Evolutionary conservation across 202 grass and related monocot species (phyloP).

Genomic region (Zoysia matrella): DNA sequence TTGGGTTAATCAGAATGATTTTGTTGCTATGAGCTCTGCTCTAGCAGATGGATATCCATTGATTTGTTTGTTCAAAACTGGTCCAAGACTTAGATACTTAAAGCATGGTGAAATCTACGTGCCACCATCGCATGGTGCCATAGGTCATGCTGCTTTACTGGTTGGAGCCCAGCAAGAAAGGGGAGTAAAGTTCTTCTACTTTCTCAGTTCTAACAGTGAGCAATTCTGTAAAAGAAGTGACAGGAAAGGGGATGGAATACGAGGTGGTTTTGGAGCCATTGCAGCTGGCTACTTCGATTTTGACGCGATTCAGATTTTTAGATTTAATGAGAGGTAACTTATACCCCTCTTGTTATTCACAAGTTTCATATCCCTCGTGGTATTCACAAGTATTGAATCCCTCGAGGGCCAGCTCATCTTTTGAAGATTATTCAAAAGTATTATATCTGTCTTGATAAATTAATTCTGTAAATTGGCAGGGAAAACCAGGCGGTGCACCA

Average conservation of each 20-base stretch:
- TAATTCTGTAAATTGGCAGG: too few relatives aligned
- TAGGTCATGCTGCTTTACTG: background rate
- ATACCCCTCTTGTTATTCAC: background rate
- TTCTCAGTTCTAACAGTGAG: background rate
- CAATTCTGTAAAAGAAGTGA: background rate
- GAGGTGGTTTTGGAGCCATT: background rate
- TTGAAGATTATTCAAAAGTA: too few relatives aligned
- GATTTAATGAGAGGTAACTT: constrained; percentile 5
- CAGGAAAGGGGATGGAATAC: background rate
- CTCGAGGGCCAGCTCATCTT: too few relatives aligned
- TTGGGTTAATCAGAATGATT: background rate
- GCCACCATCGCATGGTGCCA: background rate
- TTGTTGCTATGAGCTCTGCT: constrained; percentile 15
- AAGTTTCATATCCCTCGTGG: background rate
- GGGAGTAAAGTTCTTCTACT: background rate
- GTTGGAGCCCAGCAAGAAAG: background rate
- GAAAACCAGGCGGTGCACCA: too few relatives aligned
- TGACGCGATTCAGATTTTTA: background rate
- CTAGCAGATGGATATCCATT: constrained; percentile 5
- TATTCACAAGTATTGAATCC: too few relatives aligned
- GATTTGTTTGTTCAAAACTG: background rate
- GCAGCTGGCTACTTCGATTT: background rate
- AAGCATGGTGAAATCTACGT: constrained; percentile 5
- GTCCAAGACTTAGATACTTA: background rate
- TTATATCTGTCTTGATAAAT: too few relatives aligned